Base-by-base conservation (phyloP, 352 stramenopile genomes). In the Globisporangium rhizosaccharum region DNA sequence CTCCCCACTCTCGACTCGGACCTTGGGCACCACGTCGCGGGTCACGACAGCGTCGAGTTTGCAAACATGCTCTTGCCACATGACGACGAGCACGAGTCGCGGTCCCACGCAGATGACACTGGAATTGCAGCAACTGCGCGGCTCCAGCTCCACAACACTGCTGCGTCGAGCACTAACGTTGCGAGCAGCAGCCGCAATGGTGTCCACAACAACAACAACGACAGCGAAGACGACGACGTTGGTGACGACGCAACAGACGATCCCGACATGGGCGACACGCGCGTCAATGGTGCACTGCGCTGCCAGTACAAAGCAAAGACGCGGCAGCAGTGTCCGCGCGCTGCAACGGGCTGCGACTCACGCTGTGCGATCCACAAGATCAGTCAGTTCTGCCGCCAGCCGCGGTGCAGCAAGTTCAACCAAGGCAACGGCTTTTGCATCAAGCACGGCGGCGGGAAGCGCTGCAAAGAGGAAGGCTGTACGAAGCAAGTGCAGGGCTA, bases 361-460 rank as follows among this genome's bases (percentile, higher is more conserved):
- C 78, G 83, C 41, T 93, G 83, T 57, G 78, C 75, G 12, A 85
- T 91, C 57, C 83, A 93, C 63, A 93, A 93, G 52, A 56, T 87
- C 56, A 93, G 83, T 56, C 83, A 93, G 64, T 93, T 93, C 61
- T 93, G 83, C 61, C 87, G 87, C 55, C 68, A 90, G 11, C 68
- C 73, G 44, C 82, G 75, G 44, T 93, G 83, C 64, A 88, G 64
- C 68, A 93, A 93, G 66, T 93, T 90, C 66, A 93, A 90, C 45
- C 83, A 95, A 53, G 83, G 83, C 47, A 88, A 90, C 46, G 85
- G 85, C 8, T 92, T 75, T 53, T 95, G 85, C 56, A 95, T 95
- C 56, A 83, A 85, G 52, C 85, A 95, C 62, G 85, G 85, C 28
- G 85, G 85, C 9, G 85, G 85, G 30, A 91, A 93, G 63, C 88